Evolutionary conservation across 805 yeast species (phyloP), one percentile per base, ranked within the genome.

Genomic region (Saccharomycopsis olivae): DNA sequence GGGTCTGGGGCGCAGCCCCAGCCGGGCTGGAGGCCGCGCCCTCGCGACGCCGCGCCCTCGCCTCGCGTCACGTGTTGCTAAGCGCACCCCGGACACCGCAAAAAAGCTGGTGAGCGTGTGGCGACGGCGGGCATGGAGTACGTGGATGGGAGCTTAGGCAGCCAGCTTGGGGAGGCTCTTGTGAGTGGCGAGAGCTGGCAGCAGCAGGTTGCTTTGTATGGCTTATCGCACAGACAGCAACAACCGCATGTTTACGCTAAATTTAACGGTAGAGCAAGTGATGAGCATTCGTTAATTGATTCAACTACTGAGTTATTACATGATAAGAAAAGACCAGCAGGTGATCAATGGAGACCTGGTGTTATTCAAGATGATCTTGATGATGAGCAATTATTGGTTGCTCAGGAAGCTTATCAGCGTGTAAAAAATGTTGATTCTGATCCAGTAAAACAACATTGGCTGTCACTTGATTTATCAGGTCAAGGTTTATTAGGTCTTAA

Each of bases 381-480:
- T 39, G 71, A 68, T 44, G 83, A 77, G 48, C 84, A 79, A 51
- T 77, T 53, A 78, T 73, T 51, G 76, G 77, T 55, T 63, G 81
- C 57, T 70, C 75, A 62, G 68, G 77, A 66, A 68, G 53, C 40
- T 35, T 59, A 52, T 49, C 49, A 36, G 49, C 51, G 32, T 45
- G 49, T 46, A 33, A 44, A 28, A 50, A 50, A 15, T 51, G 51
- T 23, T 44, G 45, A 33, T 47, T 48, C 35, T 38, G 51, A 17
- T 51, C 57, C 34, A 52, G 50, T 46, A 75, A 79, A 78, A 44
- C 96, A 88, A 61, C 70, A 83, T 54, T 92, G 99, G 99, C 82
- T 94, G 39, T 89, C 88, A 4, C 65, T 92, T 49, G 99, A 92
- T 62, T 65, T 89, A 49, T 77, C 94, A 48, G 96, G 96, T 44